Percentiles rank a stretch among this genome's conserved stretches.
These are phyloP conservation scores for Pilaira anomala DNA, from an alignment of 192 early-diverging fungal species.

Conservation along the genomic window DNA sequence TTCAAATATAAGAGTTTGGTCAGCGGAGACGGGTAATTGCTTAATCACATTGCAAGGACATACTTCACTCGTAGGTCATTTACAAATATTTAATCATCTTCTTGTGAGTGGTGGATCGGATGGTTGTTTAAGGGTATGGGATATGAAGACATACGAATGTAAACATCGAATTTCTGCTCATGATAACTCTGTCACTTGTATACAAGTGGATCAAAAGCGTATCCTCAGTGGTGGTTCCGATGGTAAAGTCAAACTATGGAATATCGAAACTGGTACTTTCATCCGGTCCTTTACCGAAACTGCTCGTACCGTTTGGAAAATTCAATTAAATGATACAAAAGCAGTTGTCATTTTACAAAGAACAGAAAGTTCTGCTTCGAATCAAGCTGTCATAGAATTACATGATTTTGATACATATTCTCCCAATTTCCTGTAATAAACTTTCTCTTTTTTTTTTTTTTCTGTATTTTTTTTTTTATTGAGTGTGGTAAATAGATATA, in stretches of 20 bases:
- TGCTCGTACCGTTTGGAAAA: slow-evolving; percentile 83
- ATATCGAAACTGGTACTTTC: slow-evolving; percentile 80
- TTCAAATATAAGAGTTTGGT: slow-evolving; percentile 91
- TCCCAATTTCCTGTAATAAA: background rate
- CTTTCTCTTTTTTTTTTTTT: background rate
- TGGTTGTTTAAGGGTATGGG: slow-evolving; percentile 89
- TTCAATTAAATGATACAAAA: slow-evolving; percentile 50
- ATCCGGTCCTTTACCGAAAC: slow-evolving; percentile 78
- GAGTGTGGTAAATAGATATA: too few species aligned
- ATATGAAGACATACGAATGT: slow-evolving; percentile 56
- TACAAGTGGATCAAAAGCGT: slow-evolving; percentile 89
- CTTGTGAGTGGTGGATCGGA: slow-evolving; percentile 95
- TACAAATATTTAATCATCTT: slow-evolving; percentile 41
- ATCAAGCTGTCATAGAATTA: slow-evolving; percentile 37
- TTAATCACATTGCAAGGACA: slow-evolving; percentile 87
- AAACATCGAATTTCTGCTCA: slow-evolving; percentile 64
- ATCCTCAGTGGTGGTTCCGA: slow-evolving; percentile 90
- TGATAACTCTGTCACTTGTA: slow-evolving; percentile 91
- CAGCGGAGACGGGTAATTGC: slow-evolving; percentile 69
- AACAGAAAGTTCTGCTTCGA: background rate
- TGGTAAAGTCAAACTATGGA: slow-evolving; percentile 94
- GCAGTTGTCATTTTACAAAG: slow-evolving; percentile 55
- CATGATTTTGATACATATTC: slow-evolving; percentile 37
- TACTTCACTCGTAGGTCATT: slow-evolving; percentile 88
- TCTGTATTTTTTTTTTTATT: background rate